Evolutionary conservation across 192 early-diverging fungal genomes (phyloP).

Genomic region (Geranomyces michiganensis): DNA sequence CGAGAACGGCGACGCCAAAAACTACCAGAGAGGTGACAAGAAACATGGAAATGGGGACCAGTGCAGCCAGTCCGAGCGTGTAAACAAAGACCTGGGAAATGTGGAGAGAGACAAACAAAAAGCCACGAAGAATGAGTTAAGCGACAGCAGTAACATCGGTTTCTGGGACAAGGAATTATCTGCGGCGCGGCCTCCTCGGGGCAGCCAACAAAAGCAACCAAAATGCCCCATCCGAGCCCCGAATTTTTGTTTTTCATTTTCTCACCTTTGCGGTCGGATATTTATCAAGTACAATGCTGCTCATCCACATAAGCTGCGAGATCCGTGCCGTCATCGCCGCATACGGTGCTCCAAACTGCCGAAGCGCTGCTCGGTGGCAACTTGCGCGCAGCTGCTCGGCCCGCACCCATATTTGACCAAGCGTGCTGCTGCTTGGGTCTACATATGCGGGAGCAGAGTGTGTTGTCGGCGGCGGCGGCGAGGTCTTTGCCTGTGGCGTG

Average conservation of each 20-base stretch:
- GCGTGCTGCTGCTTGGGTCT: neutral
- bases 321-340: neutral
- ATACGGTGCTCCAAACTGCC: conserved; percentile 5
- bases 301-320: conserved; percentile 7
- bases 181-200: too few species aligned
- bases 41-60: neutral
- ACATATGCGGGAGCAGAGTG: too few species aligned
- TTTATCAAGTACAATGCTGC: conserved; percentile 13
- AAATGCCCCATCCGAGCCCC: too few species aligned
- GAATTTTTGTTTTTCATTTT: too few species aligned
- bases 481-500: too few species aligned
- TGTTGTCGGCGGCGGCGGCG: too few species aligned
- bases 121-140: neutral
- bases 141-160: neutral
- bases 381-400: conserved; percentile 1
- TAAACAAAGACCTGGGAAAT: conserved; percentile 24
- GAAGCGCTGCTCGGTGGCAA: neutral
- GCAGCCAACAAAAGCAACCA: too few species aligned
- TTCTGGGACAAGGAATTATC: too few species aligned
- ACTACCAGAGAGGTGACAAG: neutral
- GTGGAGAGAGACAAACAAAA: conserved; percentile 4
- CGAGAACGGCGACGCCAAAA: neutral
- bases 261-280: conserved; percentile 23
- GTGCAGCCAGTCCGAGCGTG: conserved; percentile 8
- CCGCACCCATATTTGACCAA: neutral